phyloP scores from a whole-genome alignment of 495 filamentous ascomycete genomes.

The Xylaria bambusicola region DNA sequence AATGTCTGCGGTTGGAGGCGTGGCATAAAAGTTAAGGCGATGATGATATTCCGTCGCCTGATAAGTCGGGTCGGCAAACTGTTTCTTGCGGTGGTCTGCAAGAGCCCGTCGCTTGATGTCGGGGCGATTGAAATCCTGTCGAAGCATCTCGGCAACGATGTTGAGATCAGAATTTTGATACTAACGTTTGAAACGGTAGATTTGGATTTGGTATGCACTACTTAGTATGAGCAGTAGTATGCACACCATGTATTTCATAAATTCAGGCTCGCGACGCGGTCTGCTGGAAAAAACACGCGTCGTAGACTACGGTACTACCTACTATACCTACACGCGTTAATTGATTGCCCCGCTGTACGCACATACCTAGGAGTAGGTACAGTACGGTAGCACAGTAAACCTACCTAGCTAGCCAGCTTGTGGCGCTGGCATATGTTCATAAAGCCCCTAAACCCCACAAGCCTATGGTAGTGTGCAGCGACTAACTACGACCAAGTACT shows the following conservation, averaged over 20 bases:
- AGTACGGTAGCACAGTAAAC: too few species aligned
- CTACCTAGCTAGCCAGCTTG: too few species aligned
- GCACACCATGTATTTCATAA: too few species aligned
- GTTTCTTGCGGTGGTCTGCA: conserved; percentile 78
- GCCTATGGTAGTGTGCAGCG: too few species aligned
- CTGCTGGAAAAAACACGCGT: conserved; percentile 10
- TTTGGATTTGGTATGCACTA: background rate
- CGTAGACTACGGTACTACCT: background rate
- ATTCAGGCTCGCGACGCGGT: conserved; percentile 9
- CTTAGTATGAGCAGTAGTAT: too few species aligned
- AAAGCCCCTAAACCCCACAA: too few species aligned
- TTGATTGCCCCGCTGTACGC: background rate
- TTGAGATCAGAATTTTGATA: too few species aligned
- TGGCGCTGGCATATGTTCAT: too few species aligned
- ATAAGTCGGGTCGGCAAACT: conserved; percentile 75
- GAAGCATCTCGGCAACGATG: conserved; percentile 59
- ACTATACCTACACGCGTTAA: conserved; percentile 2
- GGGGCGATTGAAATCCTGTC: conserved; percentile 70
- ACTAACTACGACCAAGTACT: too few species aligned
- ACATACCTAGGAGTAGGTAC: too few species aligned
- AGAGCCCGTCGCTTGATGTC: conserved; percentile 76
- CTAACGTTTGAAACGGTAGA: too few species aligned
- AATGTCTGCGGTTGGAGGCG: conserved; percentile 89
- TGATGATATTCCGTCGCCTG: conserved; percentile 76
- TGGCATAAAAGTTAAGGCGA: conserved; percentile 88